phyloP scores from a whole-genome alignment of 2,329 filamentous ascomycete species.

The Trichoderma afroharzianum region DNA sequence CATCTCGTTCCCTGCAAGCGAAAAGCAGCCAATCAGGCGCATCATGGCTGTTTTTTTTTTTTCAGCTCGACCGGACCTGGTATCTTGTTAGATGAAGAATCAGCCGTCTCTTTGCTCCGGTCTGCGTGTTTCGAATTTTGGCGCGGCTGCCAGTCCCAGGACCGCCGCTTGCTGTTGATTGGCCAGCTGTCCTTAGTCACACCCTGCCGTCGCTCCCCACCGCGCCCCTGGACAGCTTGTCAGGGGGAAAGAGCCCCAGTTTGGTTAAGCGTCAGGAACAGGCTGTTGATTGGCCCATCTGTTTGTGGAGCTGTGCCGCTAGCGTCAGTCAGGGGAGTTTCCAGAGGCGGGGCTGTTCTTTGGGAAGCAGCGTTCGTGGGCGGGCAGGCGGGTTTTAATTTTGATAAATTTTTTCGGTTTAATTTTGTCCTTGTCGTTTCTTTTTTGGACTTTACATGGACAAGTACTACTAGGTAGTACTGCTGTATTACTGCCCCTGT shows the following conservation, averaged over 20 bases:
- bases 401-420: neutral
- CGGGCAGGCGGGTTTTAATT: neutral
- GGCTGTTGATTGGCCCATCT: slow-evolving; percentile 39
- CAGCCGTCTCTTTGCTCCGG: neutral
- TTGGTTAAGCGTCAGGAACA: slow-evolving; percentile 39
- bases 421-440: neutral
- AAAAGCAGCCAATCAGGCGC: neutral
- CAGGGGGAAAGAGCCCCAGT: slow-evolving; percentile 6
- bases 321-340: neutral
- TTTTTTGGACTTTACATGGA: neutral
- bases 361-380: neutral
- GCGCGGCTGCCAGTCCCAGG: neutral
- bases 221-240: slow-evolving; percentile 5
- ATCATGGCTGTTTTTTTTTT: neutral
- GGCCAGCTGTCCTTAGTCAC: neutral
- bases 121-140: slow-evolving; percentile 8
- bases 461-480: neutral
- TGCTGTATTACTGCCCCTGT: neutral
- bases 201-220: slow-evolving; percentile 5
- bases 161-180: neutral
- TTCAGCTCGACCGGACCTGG: neutral
- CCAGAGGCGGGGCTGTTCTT: neutral
- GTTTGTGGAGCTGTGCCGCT: slow-evolving; percentile 17
- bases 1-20: neutral
- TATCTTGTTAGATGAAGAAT: slow-evolving; percentile 2